Evolutionary conservation across 2,329 filamentous ascomycete species (phyloP).

Genomic region (Didymellaceae sp.): DNA sequence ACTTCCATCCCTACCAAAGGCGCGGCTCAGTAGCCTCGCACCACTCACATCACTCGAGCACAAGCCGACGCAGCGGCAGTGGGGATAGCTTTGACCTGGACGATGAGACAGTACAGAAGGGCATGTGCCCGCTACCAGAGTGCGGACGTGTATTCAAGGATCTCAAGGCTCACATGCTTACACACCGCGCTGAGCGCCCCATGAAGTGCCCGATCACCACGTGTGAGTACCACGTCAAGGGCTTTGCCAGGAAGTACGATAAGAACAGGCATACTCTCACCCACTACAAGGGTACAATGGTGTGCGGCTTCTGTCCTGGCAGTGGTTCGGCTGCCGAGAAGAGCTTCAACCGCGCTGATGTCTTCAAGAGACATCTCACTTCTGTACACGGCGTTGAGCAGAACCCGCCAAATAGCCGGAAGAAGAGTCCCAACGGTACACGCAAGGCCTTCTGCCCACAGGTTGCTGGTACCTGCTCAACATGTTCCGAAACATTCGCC

Average conservation of each 20-base stretch:
- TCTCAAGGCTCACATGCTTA: slow-evolving; percentile 91
- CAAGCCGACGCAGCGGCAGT: slow-evolving; percentile 58
- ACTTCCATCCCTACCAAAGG: slow-evolving; percentile 65
- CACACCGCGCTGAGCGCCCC: slow-evolving; percentile 86
- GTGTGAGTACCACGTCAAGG: slow-evolving; percentile 91
- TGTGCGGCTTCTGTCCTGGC: slow-evolving; percentile 91
- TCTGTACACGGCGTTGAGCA: slow-evolving; percentile 92
- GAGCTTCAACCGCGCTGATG: slow-evolving; percentile 93
- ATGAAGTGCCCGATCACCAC: slow-evolving; percentile 93
- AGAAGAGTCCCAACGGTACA: slow-evolving; percentile 62
- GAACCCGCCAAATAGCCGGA: slow-evolving; percentile 87
- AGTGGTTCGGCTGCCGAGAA: slow-evolving; percentile 89
- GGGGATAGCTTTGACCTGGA: slow-evolving; percentile 50
- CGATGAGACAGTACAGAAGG: slow-evolving; percentile 66
- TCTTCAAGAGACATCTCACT: slow-evolving; percentile 93
- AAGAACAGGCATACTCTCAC: slow-evolving; percentile 94
- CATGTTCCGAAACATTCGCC: slow-evolving; percentile 82
- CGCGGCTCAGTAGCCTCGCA: slow-evolving; percentile 74
- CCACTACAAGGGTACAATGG: slow-evolving; percentile 97
- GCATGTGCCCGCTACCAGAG: slow-evolving; percentile 79
- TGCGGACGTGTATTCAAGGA: slow-evolving; percentile 90
- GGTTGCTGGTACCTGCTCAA: slow-evolving; percentile 87
- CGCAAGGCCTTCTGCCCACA: slow-evolving; percentile 72
- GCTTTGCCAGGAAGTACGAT: slow-evolving; percentile 94
- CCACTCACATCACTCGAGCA: slow-evolving; percentile 68